Percentiles rank a stretch among this genome's conserved stretches.
phyloP scores from a whole-genome alignment of 192 early-diverging fungal species.

The Entrophospora sp. region DNA sequence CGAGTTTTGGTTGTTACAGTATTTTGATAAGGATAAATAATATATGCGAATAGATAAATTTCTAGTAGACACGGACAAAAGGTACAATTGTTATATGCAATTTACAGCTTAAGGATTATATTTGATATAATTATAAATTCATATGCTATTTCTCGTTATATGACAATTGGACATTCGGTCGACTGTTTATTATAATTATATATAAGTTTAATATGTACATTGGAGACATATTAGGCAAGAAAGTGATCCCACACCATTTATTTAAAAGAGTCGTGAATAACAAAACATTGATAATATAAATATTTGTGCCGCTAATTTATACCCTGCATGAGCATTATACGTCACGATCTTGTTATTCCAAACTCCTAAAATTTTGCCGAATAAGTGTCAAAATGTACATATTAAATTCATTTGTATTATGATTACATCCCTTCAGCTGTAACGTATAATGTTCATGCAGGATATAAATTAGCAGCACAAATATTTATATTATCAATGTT shows the following conservation, averaged over 20 bases:
- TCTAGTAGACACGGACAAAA: constrained; percentile 98
- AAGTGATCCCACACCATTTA: constrained; percentile 98
- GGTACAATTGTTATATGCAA: constrained; percentile 98
- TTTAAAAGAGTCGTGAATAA: constrained; percentile 72
- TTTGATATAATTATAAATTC: constrained; percentile 98
- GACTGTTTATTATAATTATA: constrained; percentile 78
- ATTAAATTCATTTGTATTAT: too few relatives aligned
- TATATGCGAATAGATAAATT: constrained; percentile 71
- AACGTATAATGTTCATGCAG: constrained; percentile 98
- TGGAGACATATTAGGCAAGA: constrained; percentile 86
- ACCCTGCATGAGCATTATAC: too few relatives aligned
- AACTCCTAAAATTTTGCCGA: too few relatives aligned
- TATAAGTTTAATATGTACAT: constrained; percentile 55
- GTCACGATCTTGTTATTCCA: too few relatives aligned
- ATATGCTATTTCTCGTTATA: constrained; percentile 98
- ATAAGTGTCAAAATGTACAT: too few relatives aligned
- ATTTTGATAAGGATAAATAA: background rate
- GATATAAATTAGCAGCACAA: constrained; percentile 87
- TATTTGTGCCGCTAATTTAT: too few relatives aligned
- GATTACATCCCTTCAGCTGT: too few relatives aligned
- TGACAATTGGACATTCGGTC: constrained; percentile 99
- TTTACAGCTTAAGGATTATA: constrained; percentile 89
- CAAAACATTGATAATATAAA: constrained; percentile 90
- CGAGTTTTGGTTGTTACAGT: too few relatives aligned
- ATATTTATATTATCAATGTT: constrained; percentile 97